Base-by-base conservation (phyloP, 2,329 filamentous ascomycete species). In the Sphaerulina vaccinii region DNA sequence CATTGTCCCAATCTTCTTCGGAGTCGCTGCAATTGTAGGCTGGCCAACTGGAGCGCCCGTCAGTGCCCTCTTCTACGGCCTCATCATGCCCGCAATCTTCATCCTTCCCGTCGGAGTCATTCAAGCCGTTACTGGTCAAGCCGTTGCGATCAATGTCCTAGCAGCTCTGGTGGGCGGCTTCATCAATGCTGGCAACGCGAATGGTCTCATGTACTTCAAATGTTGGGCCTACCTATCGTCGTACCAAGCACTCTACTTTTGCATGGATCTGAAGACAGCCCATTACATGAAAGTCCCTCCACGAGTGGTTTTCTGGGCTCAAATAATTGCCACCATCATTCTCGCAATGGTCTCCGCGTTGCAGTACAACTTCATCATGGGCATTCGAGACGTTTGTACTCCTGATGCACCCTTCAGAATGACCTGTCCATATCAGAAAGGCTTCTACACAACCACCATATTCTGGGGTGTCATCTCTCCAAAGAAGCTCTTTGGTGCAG, bases 51-150 rank as follows among this genome's bases (percentile, higher is more conserved):
- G 35, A 37, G 66, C 89, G 88, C 65, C 88, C 87, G 1, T 79
- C 92, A 39, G 85, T 92, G 66, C 75, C 33, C 23, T 95, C 0
- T 95, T 89, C 89, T 92, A 36, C 15, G 92, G 64, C 88, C 75
- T 93, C 2, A 74, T 93, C 9, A 77, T 93, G 7, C 86, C 89
- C 1, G 78, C 93, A 2, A 70, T 90, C 46, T 84, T 93, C 54
- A 93, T 93, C 73, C 88, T 95, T 56, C 89, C 89, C 10, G 91
- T 93, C 57, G 89, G 89, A 57, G 93, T 95, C 65, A 87, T 95
- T 63, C 93, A 92, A 87, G 89, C 89, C 15, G 89, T 95, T 59
- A 93, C 89, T 10, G 93, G 93, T 68, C 42, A 56, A 5, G 53
- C 55, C 10, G 40, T 58, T n/a, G 51, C 49, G 2, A 52, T 58